A percentile compares a stretch with the other conserved stretches of the same genome.
These are phyloP conservation scores for Venturia asperata DNA, from an alignment of 2,329 filamentous ascomycete species.

Conservation along the genomic window DNA sequence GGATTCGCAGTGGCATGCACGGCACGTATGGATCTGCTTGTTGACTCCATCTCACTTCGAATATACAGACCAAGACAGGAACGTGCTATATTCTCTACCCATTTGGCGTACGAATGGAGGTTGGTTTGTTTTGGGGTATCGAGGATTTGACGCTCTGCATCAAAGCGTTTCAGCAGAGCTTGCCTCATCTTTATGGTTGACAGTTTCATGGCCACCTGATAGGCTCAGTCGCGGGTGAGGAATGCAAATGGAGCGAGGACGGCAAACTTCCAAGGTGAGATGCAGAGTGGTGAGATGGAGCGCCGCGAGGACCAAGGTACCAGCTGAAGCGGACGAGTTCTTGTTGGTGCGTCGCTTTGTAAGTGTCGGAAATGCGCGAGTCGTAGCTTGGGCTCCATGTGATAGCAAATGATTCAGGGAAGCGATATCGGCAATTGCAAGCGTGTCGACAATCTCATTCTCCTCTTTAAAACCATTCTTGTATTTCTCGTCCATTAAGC, in stretches of 20 bases:
- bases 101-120: constrained; percentile 11
- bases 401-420: background rate
- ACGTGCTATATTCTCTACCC: constrained; percentile 4
- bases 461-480: too few relatives aligned
- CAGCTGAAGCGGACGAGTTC: background rate
- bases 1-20: constrained; percentile 2
- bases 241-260: constrained; percentile 2
- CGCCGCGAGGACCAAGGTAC: background rate
- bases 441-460: too few relatives aligned
- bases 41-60: constrained; percentile 2
- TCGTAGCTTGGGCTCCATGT: background rate
- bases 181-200: constrained; percentile 7
- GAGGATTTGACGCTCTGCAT: constrained; percentile 8
- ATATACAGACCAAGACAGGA: constrained; percentile 9
- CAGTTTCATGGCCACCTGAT: constrained; percentile 2
- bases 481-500: too few relatives aligned
- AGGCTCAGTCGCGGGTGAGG: background rate
- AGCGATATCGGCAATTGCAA: background rate
- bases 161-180: constrained; percentile 6
- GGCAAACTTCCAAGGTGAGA: constrained; percentile 2
- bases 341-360: background rate
- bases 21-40: background rate
- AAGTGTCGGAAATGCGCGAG: background rate
- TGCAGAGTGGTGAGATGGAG: background rate
- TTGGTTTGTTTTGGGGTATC: constrained; percentile 13